These are phyloP conservation scores for Leccinum longicurvipes DNA, from an alignment of 768 basidiomycete genomes.

Conservation along the genomic window DNA sequence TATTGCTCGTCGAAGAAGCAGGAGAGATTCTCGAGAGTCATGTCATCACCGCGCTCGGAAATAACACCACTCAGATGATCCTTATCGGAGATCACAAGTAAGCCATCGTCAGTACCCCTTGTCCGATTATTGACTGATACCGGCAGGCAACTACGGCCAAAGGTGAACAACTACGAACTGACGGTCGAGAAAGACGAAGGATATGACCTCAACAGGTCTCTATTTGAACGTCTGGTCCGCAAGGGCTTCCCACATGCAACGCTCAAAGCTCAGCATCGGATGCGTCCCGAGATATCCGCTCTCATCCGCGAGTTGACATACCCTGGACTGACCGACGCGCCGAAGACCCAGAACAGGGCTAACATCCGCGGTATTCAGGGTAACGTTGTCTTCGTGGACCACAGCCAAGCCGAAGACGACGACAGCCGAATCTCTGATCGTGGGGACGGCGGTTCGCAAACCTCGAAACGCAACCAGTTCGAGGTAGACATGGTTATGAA, in stretches of 20 bases:
- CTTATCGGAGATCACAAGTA: conserved; percentile 76
- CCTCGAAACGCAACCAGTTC: conserved; percentile 59
- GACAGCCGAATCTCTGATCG: conserved; percentile 39
- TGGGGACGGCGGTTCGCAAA: conserved; percentile 42
- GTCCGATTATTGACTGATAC: neutral
- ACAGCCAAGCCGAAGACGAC: conserved; percentile 53
- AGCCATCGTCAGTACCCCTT: conserved; percentile 15
- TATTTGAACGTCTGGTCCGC: conserved; percentile 67
- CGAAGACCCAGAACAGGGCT: conserved; percentile 45
- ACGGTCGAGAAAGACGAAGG: conserved; percentile 69
- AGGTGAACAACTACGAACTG: conserved; percentile 61
- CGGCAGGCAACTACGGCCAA: conserved; percentile 65
- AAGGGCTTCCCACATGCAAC: conserved; percentile 60
- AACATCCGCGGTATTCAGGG: conserved; percentile 52
- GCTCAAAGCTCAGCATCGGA: conserved; percentile 60
- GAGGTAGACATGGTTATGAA: conserved; percentile 65
- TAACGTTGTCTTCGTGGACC: conserved; percentile 62
- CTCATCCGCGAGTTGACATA: conserved; percentile 63
- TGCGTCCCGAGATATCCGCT: conserved; percentile 70
- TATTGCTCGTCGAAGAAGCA: conserved; percentile 68
- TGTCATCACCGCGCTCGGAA: conserved; percentile 53
- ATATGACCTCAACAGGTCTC: conserved; percentile 61
- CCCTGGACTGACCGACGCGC: conserved; percentile 57
- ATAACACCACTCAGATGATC: conserved; percentile 48
- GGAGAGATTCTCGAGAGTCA: conserved; percentile 73